Evolutionary conservation across 2,329 filamentous ascomycete genomes (phyloP).

Genomic region (Dothideomycetidae sp.): DNA sequence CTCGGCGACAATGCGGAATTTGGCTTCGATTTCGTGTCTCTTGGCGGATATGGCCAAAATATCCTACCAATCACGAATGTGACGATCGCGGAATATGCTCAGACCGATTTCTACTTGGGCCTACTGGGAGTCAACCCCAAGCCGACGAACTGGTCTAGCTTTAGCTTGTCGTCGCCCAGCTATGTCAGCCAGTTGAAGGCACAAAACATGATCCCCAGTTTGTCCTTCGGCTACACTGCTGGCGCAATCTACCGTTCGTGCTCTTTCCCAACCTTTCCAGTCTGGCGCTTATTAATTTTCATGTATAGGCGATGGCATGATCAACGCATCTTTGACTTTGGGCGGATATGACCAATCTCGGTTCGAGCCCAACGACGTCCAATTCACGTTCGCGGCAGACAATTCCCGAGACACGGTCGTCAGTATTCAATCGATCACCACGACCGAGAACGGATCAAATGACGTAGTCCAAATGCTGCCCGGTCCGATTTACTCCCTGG

Average conservation of each 20-base stretch:
- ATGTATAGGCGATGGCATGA: no score
- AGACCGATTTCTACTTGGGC: conserved; percentile 31
- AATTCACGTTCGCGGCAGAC: conserved; percentile 15
- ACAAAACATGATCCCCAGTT: conserved; percentile 49
- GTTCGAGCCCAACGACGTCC: conserved; percentile 19
- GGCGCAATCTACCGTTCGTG: conserved; percentile 53
- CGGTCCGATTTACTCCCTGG: conserved; percentile 10
- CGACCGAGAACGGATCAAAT: conserved; percentile 11
- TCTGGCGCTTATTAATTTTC: no score
- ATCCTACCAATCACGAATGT: conserved; percentile 30
- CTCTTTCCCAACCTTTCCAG: no score
- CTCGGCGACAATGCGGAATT: conserved; percentile 49
- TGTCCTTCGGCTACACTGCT: conserved; percentile 63
- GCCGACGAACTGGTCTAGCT: conserved; percentile 37
- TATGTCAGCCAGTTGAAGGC: conserved; percentile 40
- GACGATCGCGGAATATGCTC: conserved; percentile 28
- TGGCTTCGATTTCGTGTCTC: conserved; percentile 37
- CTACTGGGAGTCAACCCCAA: conserved; percentile 35
- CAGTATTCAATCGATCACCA: conserved; percentile 16
- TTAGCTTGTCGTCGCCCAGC: conserved; percentile 39
- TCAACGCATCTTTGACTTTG: conserved; percentile 18
- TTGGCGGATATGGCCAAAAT: conserved; percentile 26
- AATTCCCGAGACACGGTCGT: conserved; percentile 15
- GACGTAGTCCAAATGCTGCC: conserved; percentile 21
- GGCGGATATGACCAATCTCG: conserved; percentile 27